phyloP scores from a whole-genome alignment of 1,139 yeast species.

The Pichia sp. region DNA sequence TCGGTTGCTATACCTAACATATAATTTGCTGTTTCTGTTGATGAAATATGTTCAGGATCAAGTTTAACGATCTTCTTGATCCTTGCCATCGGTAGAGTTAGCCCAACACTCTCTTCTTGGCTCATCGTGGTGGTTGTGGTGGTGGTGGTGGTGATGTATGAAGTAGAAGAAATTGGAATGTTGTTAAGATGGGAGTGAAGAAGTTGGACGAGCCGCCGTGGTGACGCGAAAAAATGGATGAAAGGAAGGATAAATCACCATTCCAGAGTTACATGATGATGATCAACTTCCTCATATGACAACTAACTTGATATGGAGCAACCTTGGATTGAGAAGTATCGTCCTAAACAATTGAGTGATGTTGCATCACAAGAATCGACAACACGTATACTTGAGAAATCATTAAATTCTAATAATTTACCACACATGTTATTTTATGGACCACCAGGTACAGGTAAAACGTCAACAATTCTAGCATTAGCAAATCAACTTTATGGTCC shows the following conservation, averaged over 20 bases:
- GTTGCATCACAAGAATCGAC: constrained; percentile 92
- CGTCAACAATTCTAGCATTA: constrained; percentile 84
- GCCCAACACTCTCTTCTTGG: constrained; percentile 7
- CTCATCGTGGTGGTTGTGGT: no score
- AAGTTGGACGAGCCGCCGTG: not conserved
- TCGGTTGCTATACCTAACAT: constrained; percentile 87
- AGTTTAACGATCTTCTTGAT: constrained; percentile 77
- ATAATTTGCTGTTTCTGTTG: constrained; percentile 73
- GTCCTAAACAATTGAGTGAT: constrained; percentile 79
- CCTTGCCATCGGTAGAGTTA: constrained; percentile 65
- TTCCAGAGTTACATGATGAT: no score
- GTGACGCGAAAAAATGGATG: no score
- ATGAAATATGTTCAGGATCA: constrained; percentile 74
- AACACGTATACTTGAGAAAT: constrained; percentile 72
- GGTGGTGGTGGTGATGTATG: no score
- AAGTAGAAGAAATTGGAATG: no score
- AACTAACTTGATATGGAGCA: no score
- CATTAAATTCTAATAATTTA: constrained; percentile 69
- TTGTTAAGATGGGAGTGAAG: not conserved
- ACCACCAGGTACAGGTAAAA: constrained; percentile 97
- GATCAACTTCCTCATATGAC: no score
- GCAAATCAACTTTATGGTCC: constrained; percentile 83
- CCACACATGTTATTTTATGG: constrained; percentile 97
- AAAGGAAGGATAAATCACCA: no score
- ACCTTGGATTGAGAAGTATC: constrained; percentile 26